Conservation (phyloP, 106 monocot species). For the Dendrobium officinale region DNA sequence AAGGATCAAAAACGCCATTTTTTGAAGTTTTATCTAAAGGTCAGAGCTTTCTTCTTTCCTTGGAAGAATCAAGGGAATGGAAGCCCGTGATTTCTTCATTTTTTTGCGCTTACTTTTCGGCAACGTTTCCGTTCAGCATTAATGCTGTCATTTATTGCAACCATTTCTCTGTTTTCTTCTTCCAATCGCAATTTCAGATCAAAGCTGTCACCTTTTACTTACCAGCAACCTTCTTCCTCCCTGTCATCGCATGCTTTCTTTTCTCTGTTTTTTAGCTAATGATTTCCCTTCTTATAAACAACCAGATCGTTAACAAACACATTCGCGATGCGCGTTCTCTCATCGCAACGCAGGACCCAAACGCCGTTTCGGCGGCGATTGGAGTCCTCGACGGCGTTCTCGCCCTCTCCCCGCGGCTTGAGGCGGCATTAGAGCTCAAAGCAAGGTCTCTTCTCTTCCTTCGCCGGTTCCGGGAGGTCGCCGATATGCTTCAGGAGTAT, state of each 20-base stretch:
- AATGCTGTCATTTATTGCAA: too few relatives aligned
- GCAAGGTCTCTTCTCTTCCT: constrained; percentile 63
- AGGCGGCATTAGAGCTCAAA: constrained; percentile 52
- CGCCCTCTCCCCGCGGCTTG: constrained; percentile 17
- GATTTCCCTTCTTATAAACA: not conserved
- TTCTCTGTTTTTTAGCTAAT: not conserved
- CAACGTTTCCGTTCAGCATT: too few relatives aligned
- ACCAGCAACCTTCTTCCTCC: not conserved
- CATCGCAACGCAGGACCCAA: constrained; percentile 38
- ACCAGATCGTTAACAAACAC: constrained; percentile 58
- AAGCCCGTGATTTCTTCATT: not conserved
- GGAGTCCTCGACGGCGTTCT: constrained; percentile 43
- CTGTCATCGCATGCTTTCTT: not conserved
- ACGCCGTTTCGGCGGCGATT: constrained; percentile 38
- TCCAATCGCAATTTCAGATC: too few relatives aligned
- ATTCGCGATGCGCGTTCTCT: constrained; percentile 51
- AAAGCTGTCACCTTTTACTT: not conserved
- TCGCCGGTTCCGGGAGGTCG: constrained; percentile 65
- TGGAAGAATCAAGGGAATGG: not conserved
- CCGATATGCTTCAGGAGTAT: constrained; percentile 81
- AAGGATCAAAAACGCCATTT: too few relatives aligned
- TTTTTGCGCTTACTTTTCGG: not conserved
- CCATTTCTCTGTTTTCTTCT: too few relatives aligned
- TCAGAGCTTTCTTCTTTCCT: too few relatives aligned
- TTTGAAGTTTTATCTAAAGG: too few relatives aligned